These are phyloP conservation scores for Dillenia suffruticosa DNA, from an alignment of 164 flowering plant genomes.

Conservation along the genomic window DNA sequence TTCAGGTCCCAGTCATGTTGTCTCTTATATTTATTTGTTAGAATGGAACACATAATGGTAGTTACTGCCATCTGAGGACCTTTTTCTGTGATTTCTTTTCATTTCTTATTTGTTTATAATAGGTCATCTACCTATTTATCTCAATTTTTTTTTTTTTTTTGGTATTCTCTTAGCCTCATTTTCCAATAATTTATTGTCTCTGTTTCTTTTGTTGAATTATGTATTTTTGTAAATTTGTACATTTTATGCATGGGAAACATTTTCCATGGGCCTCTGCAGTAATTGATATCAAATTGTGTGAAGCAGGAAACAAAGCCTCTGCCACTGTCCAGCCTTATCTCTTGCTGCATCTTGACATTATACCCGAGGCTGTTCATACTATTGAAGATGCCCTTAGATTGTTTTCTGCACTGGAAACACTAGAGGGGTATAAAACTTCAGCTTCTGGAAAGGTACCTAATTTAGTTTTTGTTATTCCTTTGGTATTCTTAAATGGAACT, in stretches of 20 bases:
- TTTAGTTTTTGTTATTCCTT: not conserved
- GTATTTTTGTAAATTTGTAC: conserved; percentile 1
- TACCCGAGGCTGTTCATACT: conserved; percentile 61
- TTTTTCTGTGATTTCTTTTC: no score
- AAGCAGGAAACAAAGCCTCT: conserved; percentile 76
- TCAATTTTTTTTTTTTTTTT: not conserved
- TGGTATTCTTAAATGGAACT: not conserved
- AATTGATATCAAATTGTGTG: no score
- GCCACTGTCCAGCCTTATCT: conserved; percentile 89
- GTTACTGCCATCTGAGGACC: no score
- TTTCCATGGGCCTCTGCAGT: no score
- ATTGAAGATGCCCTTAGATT: conserved; percentile 87
- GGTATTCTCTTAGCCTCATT: not conserved
- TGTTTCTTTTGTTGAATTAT: not conserved
- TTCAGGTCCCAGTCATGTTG: no score
- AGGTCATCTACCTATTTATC: no score
- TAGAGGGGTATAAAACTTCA: conserved; percentile 84
- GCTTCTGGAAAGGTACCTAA: conserved; percentile 65
- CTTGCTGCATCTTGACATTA: conserved; percentile 81
- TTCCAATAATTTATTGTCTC: not conserved
- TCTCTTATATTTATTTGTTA: no score
- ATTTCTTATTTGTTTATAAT: no score
- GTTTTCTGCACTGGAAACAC: conserved; percentile 82
- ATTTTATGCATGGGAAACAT: no score
- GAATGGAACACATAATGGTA: no score